Evolutionary conservation across 192 early-diverging fungal species (phyloP), one percentile per base, ranked within the genome.

Genomic region (Linnemannia zychae): DNA sequence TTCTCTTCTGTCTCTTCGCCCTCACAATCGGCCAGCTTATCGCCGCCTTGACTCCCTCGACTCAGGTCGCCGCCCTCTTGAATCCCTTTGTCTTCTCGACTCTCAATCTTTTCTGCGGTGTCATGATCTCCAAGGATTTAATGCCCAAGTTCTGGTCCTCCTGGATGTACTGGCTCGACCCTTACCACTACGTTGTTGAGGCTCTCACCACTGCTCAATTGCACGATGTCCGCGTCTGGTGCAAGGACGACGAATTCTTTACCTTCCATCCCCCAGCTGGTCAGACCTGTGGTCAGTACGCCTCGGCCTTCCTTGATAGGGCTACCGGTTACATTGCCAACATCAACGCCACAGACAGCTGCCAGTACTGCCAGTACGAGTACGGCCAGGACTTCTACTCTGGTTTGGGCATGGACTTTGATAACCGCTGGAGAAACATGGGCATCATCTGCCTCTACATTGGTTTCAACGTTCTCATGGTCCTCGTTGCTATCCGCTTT

Each of bases 141-240:
- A 94, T 96, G 93, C 92, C 92, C 28, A 86, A 87, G 31, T 95
- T 95, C 89, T 95, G 93, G 92, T 88, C 90, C 28, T 86, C 87
- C 2, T 95, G 94, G 93, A 91, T 95, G 88, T 95, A 94, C 81
- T 92, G 90, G 87, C 65, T 92, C 63, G 89, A 93, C 72, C 94
- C 94, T 16, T 93, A 92, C 89, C 91, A 90, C 44, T 94, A 95
- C 75, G 90, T 93, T 37, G 84, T 93, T 49, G 95, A 96, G 80
- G 92, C 88, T 37, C 67, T 92, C 1, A 79, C 90, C 4, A 85
- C 89, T 66, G 93, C 91, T 67, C 94, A 94, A 37, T 81, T 96
- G 67, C 84, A 90, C 37, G 72, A 84, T 18, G 82, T 90, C 16
- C 80, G 69, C 0, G 82, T 94, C 4, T 47, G 37, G 0, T 96